Evolutionary conservation across 2,329 filamentous ascomycete genomes (phyloP).

Genomic region (Colletotrichum kahawae): DNA sequence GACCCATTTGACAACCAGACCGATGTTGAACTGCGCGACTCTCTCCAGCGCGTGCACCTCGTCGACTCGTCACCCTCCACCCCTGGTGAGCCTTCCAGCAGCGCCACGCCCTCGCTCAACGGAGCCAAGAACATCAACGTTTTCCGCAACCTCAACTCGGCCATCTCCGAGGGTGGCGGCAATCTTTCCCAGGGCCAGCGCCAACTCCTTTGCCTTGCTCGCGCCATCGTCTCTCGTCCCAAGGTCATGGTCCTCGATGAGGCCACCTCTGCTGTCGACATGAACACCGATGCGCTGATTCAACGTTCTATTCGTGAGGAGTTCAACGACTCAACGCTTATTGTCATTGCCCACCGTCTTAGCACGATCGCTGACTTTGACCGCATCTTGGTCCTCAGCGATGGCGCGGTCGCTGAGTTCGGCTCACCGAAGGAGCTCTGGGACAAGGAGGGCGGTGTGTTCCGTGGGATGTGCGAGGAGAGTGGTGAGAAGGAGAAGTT

Average conservation of each 20-base stretch:
- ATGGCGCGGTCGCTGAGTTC: constrained; percentile 71
- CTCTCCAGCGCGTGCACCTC: constrained; percentile 74
- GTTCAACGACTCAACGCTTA: constrained; percentile 70
- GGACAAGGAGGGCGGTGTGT: constrained; percentile 56
- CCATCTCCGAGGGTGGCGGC: constrained; percentile 73
- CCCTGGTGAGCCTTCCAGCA: constrained; percentile 41
- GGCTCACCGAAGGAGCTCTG: constrained; percentile 69
- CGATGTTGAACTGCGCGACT: constrained; percentile 72
- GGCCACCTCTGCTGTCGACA: constrained; percentile 80
- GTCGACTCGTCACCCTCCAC: constrained; percentile 47
- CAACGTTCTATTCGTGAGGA: constrained; percentile 76
- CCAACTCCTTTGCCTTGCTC: constrained; percentile 76
- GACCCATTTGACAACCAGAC: constrained; percentile 76
- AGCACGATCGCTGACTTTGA: constrained; percentile 82
- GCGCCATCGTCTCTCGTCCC: constrained; percentile 73
- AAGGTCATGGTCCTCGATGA: constrained; percentile 84
- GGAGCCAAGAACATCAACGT: constrained; percentile 64
- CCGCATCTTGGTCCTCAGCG: constrained; percentile 72
- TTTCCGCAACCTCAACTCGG: constrained; percentile 66
- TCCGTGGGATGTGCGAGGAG: constrained; percentile 67
- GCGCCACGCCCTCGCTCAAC: constrained; percentile 29
- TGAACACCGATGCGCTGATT: constrained; percentile 76
- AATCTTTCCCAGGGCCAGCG: constrained; percentile 80
- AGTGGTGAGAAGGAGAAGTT: constrained; percentile 64
- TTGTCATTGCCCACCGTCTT: constrained; percentile 67